Evolutionary conservation across 306 rosid species (phyloP), one percentile per base, ranked within the genome.

Genomic region (Gillenia trifoliata): DNA sequence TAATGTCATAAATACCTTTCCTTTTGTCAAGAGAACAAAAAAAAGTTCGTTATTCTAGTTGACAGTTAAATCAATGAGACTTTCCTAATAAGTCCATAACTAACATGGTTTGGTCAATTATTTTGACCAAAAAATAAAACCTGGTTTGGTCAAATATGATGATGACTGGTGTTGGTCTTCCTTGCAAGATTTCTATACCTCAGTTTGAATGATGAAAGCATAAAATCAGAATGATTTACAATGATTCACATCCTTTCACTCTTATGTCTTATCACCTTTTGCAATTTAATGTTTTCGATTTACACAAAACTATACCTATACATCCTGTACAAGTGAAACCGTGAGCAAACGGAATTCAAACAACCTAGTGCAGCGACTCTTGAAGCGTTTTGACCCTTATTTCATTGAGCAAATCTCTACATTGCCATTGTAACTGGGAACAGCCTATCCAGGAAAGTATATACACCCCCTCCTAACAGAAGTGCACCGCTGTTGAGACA

Each of bases 381-480:
- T 15, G 2, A 33, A 11, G 45, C 4, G 55, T 54, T 59, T 38
- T 29, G 7, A 31, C 5, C 30, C 55, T 73, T 25, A 9, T 26
- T 11, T 57, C 15, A 50, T 16, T 40, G 29, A 23, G 50, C 68
- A 41, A 20, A 45, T 67, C 73, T 80, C 81, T 88, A 93, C 97
- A 93, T 91, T 43, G 81, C 85, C 97, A 89, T 91, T 40, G 96
- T 88, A 70, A 70, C 84, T 72, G 97, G 98, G 84, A 93, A 93
- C 50, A 93, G 83, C 80, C 88, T 89, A 83, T 93, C 96, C 83
- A 93, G 77, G 88, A 93, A 93, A 64, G 92, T 88, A 77, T 91
- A 93, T 8, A 91, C 74, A 68, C 98, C 97, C 72, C 98, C 98
- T 54, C 96, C 92, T 78, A 93, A 74, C 62, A 93, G 73, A 81